Percentiles rank a stretch among this genome's conserved stretches.
Conservation (phyloP, 2,329 filamentous ascomycete genomes). For the Colletotrichum navitas region DNA sequence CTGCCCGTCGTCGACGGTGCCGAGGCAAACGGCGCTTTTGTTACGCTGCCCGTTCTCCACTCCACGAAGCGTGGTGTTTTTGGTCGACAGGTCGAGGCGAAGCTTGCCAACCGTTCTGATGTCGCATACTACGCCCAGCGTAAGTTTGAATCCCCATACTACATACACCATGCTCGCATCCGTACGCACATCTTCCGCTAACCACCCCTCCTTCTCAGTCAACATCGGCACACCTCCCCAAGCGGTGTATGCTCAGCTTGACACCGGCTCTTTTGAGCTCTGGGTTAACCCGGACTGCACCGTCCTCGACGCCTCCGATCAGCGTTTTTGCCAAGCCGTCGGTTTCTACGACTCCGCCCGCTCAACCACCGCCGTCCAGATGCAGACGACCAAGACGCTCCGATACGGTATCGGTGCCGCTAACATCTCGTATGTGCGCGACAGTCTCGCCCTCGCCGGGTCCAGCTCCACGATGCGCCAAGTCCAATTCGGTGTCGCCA, state of each 20-base stretch:
- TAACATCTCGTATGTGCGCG: conserved; percentile 63
- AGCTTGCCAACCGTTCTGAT: conserved; percentile 64
- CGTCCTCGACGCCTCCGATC: conserved; percentile 56
- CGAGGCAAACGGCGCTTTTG: conserved; percentile 39
- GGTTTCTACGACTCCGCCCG: conserved; percentile 58
- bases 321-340: conserved; percentile 59
- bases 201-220: conserved; percentile 45
- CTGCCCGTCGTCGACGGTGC: conserved; percentile 36
- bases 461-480: conserved; percentile 56
- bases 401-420: conserved; percentile 65
- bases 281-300: conserved; percentile 74
- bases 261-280: conserved; percentile 71
- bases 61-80: conserved; percentile 50
- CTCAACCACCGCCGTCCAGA: conserved; percentile 55
- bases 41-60: conserved; percentile 50
- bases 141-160: conserved; percentile 45
- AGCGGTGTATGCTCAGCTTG: conserved; percentile 66
- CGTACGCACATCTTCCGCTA: not conserved
- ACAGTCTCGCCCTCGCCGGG: conserved; percentile 59
- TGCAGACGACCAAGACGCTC: conserved; percentile 55
- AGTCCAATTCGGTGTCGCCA: conserved; percentile 77
- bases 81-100: conserved; percentile 58
- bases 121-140: conserved; percentile 66
- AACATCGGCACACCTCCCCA: conserved; percentile 68
- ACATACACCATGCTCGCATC: not conserved